These are phyloP conservation scores for Tulasnella sp. DNA, from an alignment of 768 basidiomycete genomes.

Conservation along the genomic window DNA sequence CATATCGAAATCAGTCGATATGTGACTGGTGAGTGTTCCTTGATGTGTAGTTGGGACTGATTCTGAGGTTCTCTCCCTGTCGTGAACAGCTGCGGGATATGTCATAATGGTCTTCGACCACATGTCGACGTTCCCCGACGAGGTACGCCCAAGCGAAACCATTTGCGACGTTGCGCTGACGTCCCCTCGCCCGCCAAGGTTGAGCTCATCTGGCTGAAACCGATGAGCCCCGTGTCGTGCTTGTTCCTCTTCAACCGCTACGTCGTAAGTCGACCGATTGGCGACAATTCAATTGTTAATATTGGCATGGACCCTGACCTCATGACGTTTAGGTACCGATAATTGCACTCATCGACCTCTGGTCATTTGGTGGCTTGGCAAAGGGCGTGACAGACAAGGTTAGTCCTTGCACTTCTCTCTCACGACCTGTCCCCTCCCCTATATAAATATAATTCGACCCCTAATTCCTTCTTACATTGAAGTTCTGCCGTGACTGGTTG, in stretches of 20 bases:
- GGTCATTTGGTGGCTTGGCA: slow-evolving; percentile 16
- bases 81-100: slow-evolving; percentile 12
- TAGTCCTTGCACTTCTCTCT: neutral
- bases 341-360: slow-evolving; percentile 3
- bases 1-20: slow-evolving; percentile 19
- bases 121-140: slow-evolving; percentile 19
- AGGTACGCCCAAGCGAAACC: neutral
- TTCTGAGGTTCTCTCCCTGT: neutral
- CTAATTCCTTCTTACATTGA: neutral
- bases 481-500: slow-evolving; percentile 15
- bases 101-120: slow-evolving; percentile 17
- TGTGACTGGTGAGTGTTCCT: neutral
- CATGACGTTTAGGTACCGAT: slow-evolving; percentile 16
- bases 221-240: slow-evolving; percentile 9
- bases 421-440: neutral
- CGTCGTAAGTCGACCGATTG: neutral
- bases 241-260: slow-evolving; percentile 22
- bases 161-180: neutral
- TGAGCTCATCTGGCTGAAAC: slow-evolving; percentile 23
- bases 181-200: neutral
- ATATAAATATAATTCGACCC: too few species aligned
- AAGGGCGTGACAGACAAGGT: neutral
- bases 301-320: neutral
- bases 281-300: neutral
- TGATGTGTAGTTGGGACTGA: neutral